Evolutionary conservation across 2,329 filamentous ascomycete species (phyloP), one percentile per base, ranked within the genome.

Genomic region (Dendrostoma leiphaemia): DNA sequence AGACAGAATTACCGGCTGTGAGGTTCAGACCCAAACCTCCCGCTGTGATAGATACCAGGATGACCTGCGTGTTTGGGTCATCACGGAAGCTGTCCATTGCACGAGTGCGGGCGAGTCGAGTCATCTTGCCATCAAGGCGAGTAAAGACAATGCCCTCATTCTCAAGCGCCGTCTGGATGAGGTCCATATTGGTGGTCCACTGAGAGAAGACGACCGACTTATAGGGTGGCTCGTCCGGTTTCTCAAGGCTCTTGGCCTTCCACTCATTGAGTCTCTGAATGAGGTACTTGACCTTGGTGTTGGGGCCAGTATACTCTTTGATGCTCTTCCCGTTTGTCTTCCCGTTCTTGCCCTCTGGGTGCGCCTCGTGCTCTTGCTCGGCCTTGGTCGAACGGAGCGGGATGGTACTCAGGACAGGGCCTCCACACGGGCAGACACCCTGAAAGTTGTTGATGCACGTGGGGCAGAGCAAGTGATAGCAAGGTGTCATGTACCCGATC

Each of bases 131-230:
- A 63, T 97, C 94, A 2, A 99, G 84, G n/a, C 94, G 89, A 4
- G 84, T 83, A 65, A 84, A 92, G 1, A 71, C 75, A 67, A 95
- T 89, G 9, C 79, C 77, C 10, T 80, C 80, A 47, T 83, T 78
- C 28, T 84, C 78, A 13, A 97, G 79, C 0, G 92, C 93, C 47
- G 90, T 79, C 66, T 94, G 85, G 61, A 99, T 96, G 19, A 99
- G 82, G 67, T 97, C 92, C 15, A 99, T 83, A 67, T 97, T 92
- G 0, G 89, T 87, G 0, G 94, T 97, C 92, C 94, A 97, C n/a
- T 86, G 87, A 0, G 91, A 96, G 71, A 97, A 97, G 6, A 99
- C 85, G 13, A 99, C 91, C 24, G 90, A 94, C 69, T 96, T 97
- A 71, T 90, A 88, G 0, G 92, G 92, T 0, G 84, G 81, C 64